Evolutionary conservation across 495 filamentous ascomycete genomes (phyloP).

Genomic region (Penicillium herquei): DNA sequence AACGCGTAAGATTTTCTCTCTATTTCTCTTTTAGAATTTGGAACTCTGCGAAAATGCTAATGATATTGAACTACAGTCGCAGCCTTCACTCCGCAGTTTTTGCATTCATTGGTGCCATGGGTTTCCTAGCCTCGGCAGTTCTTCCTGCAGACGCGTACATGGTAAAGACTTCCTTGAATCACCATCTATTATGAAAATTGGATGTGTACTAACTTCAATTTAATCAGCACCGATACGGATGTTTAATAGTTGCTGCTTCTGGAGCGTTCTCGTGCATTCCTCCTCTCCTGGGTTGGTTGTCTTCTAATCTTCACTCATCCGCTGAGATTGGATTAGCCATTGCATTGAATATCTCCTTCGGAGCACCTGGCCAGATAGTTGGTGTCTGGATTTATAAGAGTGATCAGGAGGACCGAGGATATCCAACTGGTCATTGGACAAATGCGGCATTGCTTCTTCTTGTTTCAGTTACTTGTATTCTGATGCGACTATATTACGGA

Average conservation of each 20-base stretch:
- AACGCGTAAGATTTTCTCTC: not conserved
- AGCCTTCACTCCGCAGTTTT: constrained; percentile 53
- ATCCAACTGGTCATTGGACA: constrained; percentile 60
- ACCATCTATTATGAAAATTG: not conserved
- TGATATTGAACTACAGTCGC: constrained; percentile 27
- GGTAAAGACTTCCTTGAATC: constrained; percentile 17
- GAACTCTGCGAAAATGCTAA: not conserved
- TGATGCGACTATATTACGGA: constrained; percentile 4
- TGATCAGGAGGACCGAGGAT: constrained; percentile 55
- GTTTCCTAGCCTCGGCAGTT: constrained; percentile 60
- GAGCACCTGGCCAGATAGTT: constrained; percentile 62
- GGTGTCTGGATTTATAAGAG: constrained; percentile 71
- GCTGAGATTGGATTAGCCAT: constrained; percentile 61
- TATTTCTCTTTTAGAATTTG: not conserved
- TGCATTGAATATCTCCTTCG: constrained; percentile 61
- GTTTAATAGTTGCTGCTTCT: constrained; percentile 59
- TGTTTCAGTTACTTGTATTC: constrained; percentile 10
- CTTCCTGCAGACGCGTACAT: constrained; percentile 57
- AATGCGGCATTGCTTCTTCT: constrained; percentile 42
- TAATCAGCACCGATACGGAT: constrained; percentile 56
- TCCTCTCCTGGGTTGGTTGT: constrained; percentile 65
- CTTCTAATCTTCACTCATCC: constrained; percentile 61
- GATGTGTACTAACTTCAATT: not conserved
- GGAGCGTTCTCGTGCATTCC: constrained; percentile 56
- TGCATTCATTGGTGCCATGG: constrained; percentile 56